These are phyloP conservation scores for Rhodotorula glutinis DNA, from an alignment of 1,284 basidiomycete species.

Conservation along the genomic window DNA sequence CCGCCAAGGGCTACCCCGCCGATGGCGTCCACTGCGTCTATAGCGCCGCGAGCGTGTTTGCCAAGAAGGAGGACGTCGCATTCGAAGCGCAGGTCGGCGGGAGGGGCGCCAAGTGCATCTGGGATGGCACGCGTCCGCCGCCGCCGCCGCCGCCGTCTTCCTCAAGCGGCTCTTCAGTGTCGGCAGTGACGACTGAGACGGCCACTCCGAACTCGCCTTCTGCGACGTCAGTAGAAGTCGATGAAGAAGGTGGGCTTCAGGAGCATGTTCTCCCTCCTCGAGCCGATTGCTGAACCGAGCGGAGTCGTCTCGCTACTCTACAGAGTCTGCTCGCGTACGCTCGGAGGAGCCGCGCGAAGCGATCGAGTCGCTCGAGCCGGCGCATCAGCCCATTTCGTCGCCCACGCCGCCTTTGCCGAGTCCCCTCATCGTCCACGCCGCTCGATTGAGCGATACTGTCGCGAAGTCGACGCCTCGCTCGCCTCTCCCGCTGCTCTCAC, in stretches of 20 bases:
- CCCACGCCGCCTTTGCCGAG: no score
- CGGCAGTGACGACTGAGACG: background rate
- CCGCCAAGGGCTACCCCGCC: background rate
- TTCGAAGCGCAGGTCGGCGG: conserved; percentile 12
- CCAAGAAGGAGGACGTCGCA: conserved; percentile 2
- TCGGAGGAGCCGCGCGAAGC: no score
- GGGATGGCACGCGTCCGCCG: background rate
- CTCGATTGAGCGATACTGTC: background rate
- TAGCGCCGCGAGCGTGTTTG: background rate
- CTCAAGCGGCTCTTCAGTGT: background rate
- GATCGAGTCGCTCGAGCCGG: no score
- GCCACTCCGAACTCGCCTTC: no score
- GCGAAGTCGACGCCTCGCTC: background rate
- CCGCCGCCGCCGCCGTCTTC: background rate
- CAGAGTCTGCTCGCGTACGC: no score
- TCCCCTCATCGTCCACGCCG: no score
- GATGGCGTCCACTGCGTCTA: conserved; percentile 8
- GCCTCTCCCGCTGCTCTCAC: background rate
- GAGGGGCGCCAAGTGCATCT: conserved; percentile 1
- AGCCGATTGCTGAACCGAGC: no score
- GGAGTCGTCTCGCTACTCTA: no score
- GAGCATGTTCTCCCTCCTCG: no score
- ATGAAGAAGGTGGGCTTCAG: no score
- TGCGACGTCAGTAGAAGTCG: no score
- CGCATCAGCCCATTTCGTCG: no score